Percentiles rank a stretch among this genome's conserved stretches.
Evolutionary conservation across 2,329 filamentous ascomycete genomes (phyloP).

Genomic region (Fusarium azukiicola): DNA sequence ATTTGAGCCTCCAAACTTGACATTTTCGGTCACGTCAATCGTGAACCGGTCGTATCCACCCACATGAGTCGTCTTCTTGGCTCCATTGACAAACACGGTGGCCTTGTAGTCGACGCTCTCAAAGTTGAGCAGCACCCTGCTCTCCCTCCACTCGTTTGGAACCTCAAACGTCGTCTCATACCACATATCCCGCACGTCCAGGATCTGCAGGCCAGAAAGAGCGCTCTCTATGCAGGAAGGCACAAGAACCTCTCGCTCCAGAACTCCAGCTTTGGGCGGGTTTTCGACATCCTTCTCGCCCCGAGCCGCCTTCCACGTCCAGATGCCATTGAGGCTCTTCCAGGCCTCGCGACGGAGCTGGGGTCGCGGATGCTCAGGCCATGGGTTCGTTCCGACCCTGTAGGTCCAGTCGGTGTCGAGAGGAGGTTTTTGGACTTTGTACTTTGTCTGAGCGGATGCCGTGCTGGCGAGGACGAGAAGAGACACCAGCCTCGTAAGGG

Average conservation of each 20-base stretch:
- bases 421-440: constrained; percentile 64
- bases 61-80: constrained; percentile 37
- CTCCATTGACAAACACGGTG: constrained; percentile 36
- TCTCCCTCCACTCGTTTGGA: constrained; percentile 21
- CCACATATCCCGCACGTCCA: constrained; percentile 69
- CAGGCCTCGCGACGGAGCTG: constrained; percentile 75
- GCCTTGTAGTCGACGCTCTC: constrained; percentile 46
- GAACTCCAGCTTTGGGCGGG: constrained; percentile 22
- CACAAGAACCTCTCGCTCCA: constrained; percentile 64
- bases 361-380: constrained; percentile 79
- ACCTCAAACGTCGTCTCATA: constrained; percentile 62
- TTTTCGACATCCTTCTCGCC: constrained; percentile 36
- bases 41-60: constrained; percentile 43
- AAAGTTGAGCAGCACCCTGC: constrained; percentile 36
- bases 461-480: neutral
- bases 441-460: constrained; percentile 50
- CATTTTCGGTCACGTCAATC: constrained; percentile 26
- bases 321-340: constrained; percentile 79
- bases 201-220: constrained; percentile 71
- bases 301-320: constrained; percentile 71
- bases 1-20: constrained; percentile 38
- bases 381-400: constrained; percentile 73
- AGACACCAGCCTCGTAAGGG: constrained; percentile 18
- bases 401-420: constrained; percentile 75
- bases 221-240: constrained; percentile 69